Percentiles rank a stretch among this genome's conserved stretches.
Conservation (phyloP, 768 basidiomycete species). For the Trametes cingulata region DNA sequence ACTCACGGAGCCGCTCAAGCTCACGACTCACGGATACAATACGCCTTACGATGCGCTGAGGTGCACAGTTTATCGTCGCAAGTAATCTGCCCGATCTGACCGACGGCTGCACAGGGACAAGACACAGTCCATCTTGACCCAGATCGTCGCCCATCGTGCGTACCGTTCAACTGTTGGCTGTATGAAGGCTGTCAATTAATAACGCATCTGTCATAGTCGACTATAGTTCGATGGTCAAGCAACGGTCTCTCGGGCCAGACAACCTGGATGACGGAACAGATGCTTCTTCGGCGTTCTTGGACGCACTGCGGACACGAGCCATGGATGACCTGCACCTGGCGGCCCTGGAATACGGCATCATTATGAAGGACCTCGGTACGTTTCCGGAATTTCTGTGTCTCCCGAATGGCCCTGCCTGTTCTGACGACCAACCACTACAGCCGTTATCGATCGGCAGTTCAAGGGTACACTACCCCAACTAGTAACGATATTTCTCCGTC, state of each 20-base stretch:
- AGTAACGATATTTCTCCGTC: not conserved
- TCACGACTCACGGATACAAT: slow-evolving; percentile 81
- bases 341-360: slow-evolving; percentile 81
- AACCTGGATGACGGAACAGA: slow-evolving; percentile 71
- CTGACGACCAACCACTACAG: slow-evolving; percentile 34
- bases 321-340: slow-evolving; percentile 87
- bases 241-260: slow-evolving; percentile 76
- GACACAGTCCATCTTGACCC: slow-evolving; percentile 84
- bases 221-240: slow-evolving; percentile 70
- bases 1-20: slow-evolving; percentile 53
- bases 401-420: not conserved
- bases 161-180: slow-evolving; percentile 39
- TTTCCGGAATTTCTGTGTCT: not conserved
- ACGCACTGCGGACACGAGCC: slow-evolving; percentile 77
- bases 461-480: slow-evolving; percentile 47
- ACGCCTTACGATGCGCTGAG: slow-evolving; percentile 77
- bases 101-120: too few species aligned
- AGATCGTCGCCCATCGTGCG: slow-evolving; percentile 78
- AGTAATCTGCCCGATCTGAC: too few species aligned
- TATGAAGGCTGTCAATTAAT: not conserved
- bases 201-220: slow-evolving; percentile 38
- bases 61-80: too few species aligned
- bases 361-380: slow-evolving; percentile 75
- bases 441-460: slow-evolving; percentile 86
- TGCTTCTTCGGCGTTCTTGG: slow-evolving; percentile 74